phyloP scores from a whole-genome alignment of 164 flowering plant genomes.

The Malania oleifera region DNA sequence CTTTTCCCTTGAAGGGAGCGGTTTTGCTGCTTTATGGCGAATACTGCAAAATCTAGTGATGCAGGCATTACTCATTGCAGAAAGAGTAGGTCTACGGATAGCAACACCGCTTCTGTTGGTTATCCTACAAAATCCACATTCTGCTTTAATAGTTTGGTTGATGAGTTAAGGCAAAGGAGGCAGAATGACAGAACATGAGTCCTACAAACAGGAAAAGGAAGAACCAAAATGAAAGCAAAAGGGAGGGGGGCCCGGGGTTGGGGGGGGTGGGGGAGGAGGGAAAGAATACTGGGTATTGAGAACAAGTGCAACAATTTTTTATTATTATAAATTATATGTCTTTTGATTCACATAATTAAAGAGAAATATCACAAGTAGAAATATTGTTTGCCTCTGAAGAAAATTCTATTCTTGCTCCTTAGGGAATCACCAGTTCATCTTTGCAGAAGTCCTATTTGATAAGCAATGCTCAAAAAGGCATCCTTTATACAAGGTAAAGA shows the following conservation, averaged over 20 bases:
- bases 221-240: slow-evolving; percentile 6
- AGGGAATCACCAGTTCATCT: too few relatives aligned
- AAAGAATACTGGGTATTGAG: too few relatives aligned
- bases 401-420: too few relatives aligned
- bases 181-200: neutral
- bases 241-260: neutral
- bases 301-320: too few relatives aligned
- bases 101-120: slow-evolving; percentile 6
- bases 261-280: slow-evolving; percentile 1
- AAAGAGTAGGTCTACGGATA: slow-evolving; percentile 7
- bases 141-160: slow-evolving; percentile 17
- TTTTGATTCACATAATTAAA: too few relatives aligned
- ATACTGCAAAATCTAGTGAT: slow-evolving; percentile 21
- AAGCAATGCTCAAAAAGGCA: too few relatives aligned
- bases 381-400: too few relatives aligned
- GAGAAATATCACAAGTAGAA: too few relatives aligned
- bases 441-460: too few relatives aligned
- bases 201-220: neutral
- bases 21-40: slow-evolving; percentile 18
- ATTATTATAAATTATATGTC: too few relatives aligned
- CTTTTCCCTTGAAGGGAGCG: slow-evolving; percentile 15
- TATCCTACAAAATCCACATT: slow-evolving; percentile 21
- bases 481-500: too few relatives aligned
- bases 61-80: slow-evolving; percentile 43
- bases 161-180: slow-evolving; percentile 7